A percentile compares a stretch with the other conserved stretches of the same genome.
These are phyloP conservation scores for Boletus bicolor DNA, from an alignment of 768 basidiomycete genomes.

Conservation along the genomic window DNA sequence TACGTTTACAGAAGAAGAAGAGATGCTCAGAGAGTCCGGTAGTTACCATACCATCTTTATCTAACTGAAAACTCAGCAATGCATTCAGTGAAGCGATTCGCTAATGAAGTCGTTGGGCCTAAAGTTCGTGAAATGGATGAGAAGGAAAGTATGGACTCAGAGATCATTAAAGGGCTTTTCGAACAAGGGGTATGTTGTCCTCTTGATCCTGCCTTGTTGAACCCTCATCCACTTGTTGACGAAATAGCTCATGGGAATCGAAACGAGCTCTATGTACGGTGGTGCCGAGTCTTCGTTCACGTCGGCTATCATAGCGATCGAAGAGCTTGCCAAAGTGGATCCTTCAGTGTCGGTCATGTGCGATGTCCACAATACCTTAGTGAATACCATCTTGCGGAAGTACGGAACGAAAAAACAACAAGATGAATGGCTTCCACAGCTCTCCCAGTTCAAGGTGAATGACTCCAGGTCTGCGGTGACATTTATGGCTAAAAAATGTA, in stretches of 20 bases:
- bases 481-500: background rate
- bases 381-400: slow-evolving; percentile 89
- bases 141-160: slow-evolving; percentile 90
- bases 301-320: slow-evolving; percentile 92
- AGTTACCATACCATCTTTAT: slow-evolving; percentile 18
- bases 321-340: slow-evolving; percentile 95
- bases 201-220: background rate
- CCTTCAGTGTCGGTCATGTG: slow-evolving; percentile 95
- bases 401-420: slow-evolving; percentile 84
- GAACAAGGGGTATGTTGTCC: slow-evolving; percentile 79
- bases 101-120: slow-evolving; percentile 83
- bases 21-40: slow-evolving; percentile 92
- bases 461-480: background rate
- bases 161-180: slow-evolving; percentile 82
- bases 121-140: slow-evolving; percentile 98
- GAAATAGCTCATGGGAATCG: slow-evolving; percentile 92
- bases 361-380: slow-evolving; percentile 98
- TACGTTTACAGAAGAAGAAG: slow-evolving; percentile 90
- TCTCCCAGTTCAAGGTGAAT: slow-evolving; percentile 71
- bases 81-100: slow-evolving; percentile 77
- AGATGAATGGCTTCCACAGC: slow-evolving; percentile 82
- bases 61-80: slow-evolving; percentile 5
- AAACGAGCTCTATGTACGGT: slow-evolving; percentile 78
- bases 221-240: background rate
- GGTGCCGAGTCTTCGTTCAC: slow-evolving; percentile 93